Base-by-base conservation (phyloP, 2,329 filamentous ascomycete genomes). In the Fusarium equiseti region DNA sequence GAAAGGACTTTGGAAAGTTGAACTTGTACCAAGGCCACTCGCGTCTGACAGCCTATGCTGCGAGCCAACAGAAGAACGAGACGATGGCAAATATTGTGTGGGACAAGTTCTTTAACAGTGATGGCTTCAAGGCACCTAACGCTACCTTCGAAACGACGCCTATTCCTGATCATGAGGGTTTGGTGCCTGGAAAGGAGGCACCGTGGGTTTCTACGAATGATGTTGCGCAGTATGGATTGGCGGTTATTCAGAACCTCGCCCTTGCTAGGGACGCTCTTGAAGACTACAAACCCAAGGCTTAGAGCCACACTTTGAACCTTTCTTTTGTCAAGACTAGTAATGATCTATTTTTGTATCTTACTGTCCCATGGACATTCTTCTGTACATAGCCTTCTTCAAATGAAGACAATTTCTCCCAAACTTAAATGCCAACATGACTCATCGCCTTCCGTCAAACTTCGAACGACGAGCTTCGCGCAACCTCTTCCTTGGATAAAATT, bases 161-260 rank as follows among this genome's bases (percentile, higher is more conserved):
- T 5, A 68, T 89, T 3, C 78, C 78, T 12, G 84, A 83, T 0
- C 83, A 83, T 43, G 77, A 77, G 7, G 84, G 85, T 3, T 69
- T 89, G 12, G 73, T 79, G 4, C 81, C 83, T 0, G 81, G 88
- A 0, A 84, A 88, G 20, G 87, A 90, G 76, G 87, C 87, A 0
- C 75, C 79, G 0, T 90, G 88, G 87, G 71, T 90, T 2, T 82
- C 83, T 3, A 89, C 88, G 0, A 90, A 90, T 69, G 85, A 85
- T 44, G 81, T 83, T 8, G 86, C 87, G 0, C 81, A 87, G 63
- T 90, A 89, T 75, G 88, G 88, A 1, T 68, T 89, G 52, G 85
- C 86, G 3, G 86, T 83, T 1, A 89, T 90, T 61, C 84, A 87
- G 72, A 85, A 88, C 56, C 68, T 90, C 70, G 85, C 85, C 5